These are phyloP conservation scores for Sordariomycetes sp. DNA, from an alignment of 2,329 filamentous ascomycete genomes.

Conservation along the genomic window DNA sequence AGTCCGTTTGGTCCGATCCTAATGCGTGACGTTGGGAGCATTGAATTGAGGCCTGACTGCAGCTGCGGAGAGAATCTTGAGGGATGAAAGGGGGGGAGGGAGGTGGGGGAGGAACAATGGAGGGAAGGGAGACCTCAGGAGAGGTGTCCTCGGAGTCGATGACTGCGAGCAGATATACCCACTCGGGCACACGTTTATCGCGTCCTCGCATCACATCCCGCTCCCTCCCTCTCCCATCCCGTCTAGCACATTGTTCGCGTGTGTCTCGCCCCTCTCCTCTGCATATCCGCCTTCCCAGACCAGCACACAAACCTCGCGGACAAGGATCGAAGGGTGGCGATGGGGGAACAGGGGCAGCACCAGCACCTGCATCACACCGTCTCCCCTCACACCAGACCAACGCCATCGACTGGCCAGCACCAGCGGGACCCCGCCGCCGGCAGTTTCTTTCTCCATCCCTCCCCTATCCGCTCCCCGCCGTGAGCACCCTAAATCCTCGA, in stretches of 20 bases:
- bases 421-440: not conserved
- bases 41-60: constrained; percentile 3
- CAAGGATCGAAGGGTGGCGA: not conserved
- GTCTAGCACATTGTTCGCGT: not conserved
- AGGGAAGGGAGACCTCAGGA: not conserved
- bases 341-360: not conserved
- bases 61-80: not conserved
- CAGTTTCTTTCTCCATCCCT: not conserved
- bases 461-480: not conserved
- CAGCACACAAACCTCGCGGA: not conserved
- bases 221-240: not conserved
- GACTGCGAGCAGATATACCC: constrained; percentile 2
- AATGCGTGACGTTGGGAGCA: not conserved
- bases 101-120: not conserved
- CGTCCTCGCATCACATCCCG: not conserved
- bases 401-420: constrained; percentile 1
- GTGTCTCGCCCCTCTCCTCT: not conserved
- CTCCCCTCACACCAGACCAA: not conserved
- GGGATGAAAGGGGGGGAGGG: not conserved
- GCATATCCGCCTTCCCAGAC: not conserved
- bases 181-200: not conserved
- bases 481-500: not conserved
- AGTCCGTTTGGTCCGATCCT: not conserved
- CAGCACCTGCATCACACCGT: not conserved
- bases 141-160: not conserved